These are phyloP conservation scores for Lizonia empirigonia DNA, from an alignment of 2,329 filamentous ascomycete genomes.

Conservation along the genomic window DNA sequence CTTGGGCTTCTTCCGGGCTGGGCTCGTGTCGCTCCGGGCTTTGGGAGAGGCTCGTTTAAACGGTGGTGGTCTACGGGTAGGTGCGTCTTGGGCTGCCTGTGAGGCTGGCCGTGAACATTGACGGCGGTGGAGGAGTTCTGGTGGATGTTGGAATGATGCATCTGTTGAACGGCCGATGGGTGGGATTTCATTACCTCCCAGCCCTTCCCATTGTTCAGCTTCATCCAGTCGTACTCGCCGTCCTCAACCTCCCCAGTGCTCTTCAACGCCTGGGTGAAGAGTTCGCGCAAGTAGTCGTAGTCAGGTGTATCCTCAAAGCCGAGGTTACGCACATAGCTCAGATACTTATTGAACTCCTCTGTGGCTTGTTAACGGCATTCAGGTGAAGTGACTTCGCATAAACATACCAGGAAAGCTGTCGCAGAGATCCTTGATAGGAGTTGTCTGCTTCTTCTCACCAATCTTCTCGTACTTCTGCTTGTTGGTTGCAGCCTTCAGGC, in stretches of 20 bases:
- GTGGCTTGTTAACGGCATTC: conserved; percentile 38
- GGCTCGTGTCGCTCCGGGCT: conserved; percentile 68
- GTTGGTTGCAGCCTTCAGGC: conserved; percentile 71
- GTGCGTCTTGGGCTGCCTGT: conserved; percentile 63
- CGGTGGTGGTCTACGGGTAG: conserved; percentile 52
- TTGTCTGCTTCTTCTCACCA: conserved; percentile 99
- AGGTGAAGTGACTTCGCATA: not conserved
- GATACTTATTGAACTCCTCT: conserved; percentile 97
- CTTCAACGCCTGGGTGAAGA: conserved; percentile 95
- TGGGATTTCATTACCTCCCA: conserved; percentile 82
- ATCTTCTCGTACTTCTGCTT: conserved; percentile 99
- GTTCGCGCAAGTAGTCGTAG: conserved; percentile 95
- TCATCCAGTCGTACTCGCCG: conserved; percentile 99
- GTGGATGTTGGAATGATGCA: conserved; percentile 77
- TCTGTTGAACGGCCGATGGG: conserved; percentile 69
- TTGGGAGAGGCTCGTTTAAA: conserved; percentile 56
- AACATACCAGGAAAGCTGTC: conserved; percentile 81
- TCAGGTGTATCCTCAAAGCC: conserved; percentile 98
- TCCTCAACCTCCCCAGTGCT: conserved; percentile 94
- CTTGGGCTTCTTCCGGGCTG: conserved; percentile 47
- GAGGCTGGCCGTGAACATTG: conserved; percentile 77
- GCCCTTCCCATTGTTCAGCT: conserved; percentile 89
- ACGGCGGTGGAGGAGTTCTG: conserved; percentile 80
- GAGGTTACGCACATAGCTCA: conserved; percentile 95
- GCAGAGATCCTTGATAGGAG: conserved; percentile 93